Percentiles rank a stretch among this genome's conserved stretches.
Conservation (phyloP, 768 basidiomycete species). For the Pholiota molesta region DNA sequence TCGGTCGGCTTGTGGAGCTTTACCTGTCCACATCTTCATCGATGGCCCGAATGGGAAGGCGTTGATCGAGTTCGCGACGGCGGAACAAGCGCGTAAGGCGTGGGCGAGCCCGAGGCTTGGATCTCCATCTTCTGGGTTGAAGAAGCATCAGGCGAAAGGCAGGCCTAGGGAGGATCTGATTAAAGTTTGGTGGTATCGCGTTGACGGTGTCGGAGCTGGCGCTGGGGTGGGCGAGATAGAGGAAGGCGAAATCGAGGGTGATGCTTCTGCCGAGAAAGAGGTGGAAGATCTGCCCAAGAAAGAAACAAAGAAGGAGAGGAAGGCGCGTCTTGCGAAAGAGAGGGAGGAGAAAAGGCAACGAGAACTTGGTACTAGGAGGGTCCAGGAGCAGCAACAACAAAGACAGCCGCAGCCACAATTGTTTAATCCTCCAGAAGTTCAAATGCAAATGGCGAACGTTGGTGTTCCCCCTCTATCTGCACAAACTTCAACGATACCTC, state of each 20-base stretch:
- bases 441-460: background rate
- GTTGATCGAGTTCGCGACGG: constrained; percentile 52
- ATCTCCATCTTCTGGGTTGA: constrained; percentile 26
- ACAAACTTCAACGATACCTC: background rate
- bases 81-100: constrained; percentile 46
- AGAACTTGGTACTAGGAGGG: constrained; percentile 2
- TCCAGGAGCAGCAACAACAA: constrained; percentile 9
- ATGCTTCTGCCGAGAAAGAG: constrained; percentile 34
- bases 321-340: constrained; percentile 29
- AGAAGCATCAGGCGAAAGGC: constrained; percentile 42
- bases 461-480: background rate
- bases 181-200: constrained; percentile 53
- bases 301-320: constrained; percentile 33
- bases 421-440: background rate
- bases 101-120: constrained; percentile 54
- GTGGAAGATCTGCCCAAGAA: constrained; percentile 29
- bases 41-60: constrained; percentile 46
- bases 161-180: constrained; percentile 48
- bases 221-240: constrained; percentile 48
- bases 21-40: constrained; percentile 44
- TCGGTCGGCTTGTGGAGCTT: constrained; percentile 35
- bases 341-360: constrained; percentile 27
- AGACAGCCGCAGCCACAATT: background rate
- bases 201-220: constrained; percentile 41
- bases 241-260: constrained; percentile 52